Base-by-base conservation (phyloP, 2,329 filamentous ascomycete genomes). In the Fusarium citri region DNA sequence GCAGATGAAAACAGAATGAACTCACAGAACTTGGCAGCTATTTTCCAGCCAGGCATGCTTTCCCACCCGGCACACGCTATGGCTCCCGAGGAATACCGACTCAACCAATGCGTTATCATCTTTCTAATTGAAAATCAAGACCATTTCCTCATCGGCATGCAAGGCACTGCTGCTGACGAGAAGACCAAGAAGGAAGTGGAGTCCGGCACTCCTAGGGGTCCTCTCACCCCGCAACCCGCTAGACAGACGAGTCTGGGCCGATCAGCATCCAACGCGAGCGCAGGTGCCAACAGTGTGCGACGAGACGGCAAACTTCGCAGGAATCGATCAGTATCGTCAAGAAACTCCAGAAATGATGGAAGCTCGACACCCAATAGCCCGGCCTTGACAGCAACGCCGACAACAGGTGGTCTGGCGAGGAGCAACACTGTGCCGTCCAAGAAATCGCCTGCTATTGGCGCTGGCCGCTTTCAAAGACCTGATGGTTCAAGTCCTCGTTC, bases 91-190 rank as follows among this genome's bases (percentile, higher is more conserved):
- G 95, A 98, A 77, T 99, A 99, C 78, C 91, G 94, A 31, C 84
- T 99, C 8, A 98, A 97, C 78, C 96, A 99, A 84, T 95, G 96
- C 75, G 95, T 99, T 22, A 87, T 99, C 69, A 97, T 99, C 53
- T 99, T 99, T 80, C 83, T 99, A 73, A 99, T 99, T 72, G 94
- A 98, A 78, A 97, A 99, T 76, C 96, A 99, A 79, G 96, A 99
- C 76, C 93, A 97, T 80, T 99, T 99, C 84, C 84, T 99, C 71
- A 97, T 99, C 70, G 96, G 96, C 58, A 99, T 99, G 96, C 93
- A 94, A 77, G 96, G 96, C 46, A 98, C 94, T n/a, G 94, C 90
- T n/a, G 93, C 94, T n/a, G 94, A 98, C 77, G 93, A 97, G 77
- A 90, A 87, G 77, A 91, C 88, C 2, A 86, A 87, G 72, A 83